Percentiles rank a stretch among this genome's conserved stretches.
phyloP scores from a whole-genome alignment of 2,329 filamentous ascomycete species.

The Exophiala oligosperma region DNA sequence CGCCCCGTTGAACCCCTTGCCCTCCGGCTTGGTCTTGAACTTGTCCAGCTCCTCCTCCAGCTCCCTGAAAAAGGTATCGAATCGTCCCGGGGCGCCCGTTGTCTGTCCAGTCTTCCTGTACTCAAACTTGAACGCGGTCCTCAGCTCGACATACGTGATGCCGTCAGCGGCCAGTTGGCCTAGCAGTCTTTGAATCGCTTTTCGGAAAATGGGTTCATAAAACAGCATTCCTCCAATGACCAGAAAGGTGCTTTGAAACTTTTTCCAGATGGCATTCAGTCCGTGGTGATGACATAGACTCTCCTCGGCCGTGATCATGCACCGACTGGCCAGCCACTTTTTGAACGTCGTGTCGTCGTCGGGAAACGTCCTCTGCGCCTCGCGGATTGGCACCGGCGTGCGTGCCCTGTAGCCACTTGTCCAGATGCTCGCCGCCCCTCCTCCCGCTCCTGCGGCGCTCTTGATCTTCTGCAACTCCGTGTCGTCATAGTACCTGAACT shows the following conservation, averaged over 20 bases:
- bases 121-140: conserved; percentile 70
- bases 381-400: conserved; percentile 58
- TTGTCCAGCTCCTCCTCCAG: conserved; percentile 74
- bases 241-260: conserved; percentile 74
- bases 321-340: conserved; percentile 72
- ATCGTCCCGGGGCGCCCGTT: conserved; percentile 48
- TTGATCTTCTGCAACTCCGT: conserved; percentile 25
- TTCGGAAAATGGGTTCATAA: conserved; percentile 86
- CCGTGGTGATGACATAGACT: conserved; percentile 79
- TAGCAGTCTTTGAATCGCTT: conserved; percentile 72
- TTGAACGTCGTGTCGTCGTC: conserved; percentile 70
- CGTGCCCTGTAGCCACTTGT: conserved; percentile 59
- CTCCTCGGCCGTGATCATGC: conserved; percentile 70
- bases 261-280: conserved; percentile 78
- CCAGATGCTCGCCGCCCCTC: conserved; percentile 58
- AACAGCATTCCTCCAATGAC: conserved; percentile 74
- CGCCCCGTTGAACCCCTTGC: conserved; percentile 78
- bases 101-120: conserved; percentile 68
- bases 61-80: conserved; percentile 67
- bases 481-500: conserved; percentile 28
- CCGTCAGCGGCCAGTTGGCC: conserved; percentile 74
- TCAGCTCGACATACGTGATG: conserved; percentile 79
- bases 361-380: conserved; percentile 73
- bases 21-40: conserved; percentile 71
- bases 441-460: conserved; percentile 1